These are phyloP conservation scores for Penicillium argentinense DNA, from an alignment of 495 filamentous ascomycete species.

Conservation along the genomic window DNA sequence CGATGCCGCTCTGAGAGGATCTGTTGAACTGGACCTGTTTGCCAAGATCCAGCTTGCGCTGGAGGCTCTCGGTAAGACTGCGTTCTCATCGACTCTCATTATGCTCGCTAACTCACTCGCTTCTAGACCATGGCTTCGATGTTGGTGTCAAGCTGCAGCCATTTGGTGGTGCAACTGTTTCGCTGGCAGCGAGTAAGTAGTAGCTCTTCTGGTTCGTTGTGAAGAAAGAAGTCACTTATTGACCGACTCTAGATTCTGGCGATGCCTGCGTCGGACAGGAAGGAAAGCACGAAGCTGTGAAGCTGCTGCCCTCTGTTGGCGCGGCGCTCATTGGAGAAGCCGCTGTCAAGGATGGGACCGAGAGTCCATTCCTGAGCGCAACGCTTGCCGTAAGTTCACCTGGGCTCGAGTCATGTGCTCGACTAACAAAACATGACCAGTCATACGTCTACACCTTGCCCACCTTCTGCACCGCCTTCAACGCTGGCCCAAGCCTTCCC, in stretches of 20 bases:
- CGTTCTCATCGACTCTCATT: constrained; percentile 2
- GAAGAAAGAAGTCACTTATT: not conserved
- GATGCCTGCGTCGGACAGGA: not conserved
- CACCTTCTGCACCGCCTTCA: constrained; percentile 1
- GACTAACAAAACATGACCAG: not conserved
- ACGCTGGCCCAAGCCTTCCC: not conserved
- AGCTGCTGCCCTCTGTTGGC: not conserved
- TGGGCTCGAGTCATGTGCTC: not conserved
- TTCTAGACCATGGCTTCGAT: constrained; percentile 34
- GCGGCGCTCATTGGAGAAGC: not conserved
- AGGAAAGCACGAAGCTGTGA: not conserved
- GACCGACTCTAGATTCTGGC: not conserved
- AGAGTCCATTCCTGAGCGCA: constrained; percentile 2
- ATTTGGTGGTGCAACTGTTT: constrained; percentile 24
- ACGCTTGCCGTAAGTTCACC: not conserved
- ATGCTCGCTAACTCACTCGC: not conserved
- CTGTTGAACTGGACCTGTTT: constrained; percentile 23
- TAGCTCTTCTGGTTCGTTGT: not conserved
- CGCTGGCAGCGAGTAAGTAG: constrained; percentile 26
- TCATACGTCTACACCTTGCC: not conserved
- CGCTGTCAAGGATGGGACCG: not conserved
- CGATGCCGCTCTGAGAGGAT: constrained; percentile 26
- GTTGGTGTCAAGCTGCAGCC: constrained; percentile 35
- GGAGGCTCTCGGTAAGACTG: constrained; percentile 25
- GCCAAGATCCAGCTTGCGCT: constrained; percentile 27